These are phyloP conservation scores for Caloboletus inedulis DNA, from an alignment of 1,284 basidiomycete genomes.

Conservation along the genomic window DNA sequence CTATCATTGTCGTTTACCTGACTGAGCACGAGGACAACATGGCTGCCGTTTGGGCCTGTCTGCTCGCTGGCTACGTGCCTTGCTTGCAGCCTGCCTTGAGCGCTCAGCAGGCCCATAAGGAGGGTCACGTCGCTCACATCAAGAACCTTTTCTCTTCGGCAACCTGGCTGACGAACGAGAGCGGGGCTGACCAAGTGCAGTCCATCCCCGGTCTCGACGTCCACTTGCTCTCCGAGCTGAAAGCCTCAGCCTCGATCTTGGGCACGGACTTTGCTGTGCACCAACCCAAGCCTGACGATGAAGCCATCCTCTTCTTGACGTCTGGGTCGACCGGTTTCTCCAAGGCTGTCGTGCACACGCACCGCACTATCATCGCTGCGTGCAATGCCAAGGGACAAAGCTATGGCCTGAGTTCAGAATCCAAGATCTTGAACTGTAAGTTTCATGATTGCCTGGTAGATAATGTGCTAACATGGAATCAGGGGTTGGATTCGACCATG, in stretches of 20 bases:
- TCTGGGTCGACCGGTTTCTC: conserved; percentile 31
- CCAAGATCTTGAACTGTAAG: conserved; percentile 32
- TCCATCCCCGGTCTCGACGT: conserved; percentile 31
- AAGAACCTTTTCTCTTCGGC: conserved; percentile 29
- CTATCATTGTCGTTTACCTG: conserved; percentile 30
- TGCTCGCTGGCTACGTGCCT: conserved; percentile 29
- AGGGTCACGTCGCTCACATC: conserved; percentile 29
- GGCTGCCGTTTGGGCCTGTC: conserved; percentile 33
- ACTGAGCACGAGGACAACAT: conserved; percentile 35
- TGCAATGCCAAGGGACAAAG: conserved; percentile 25
- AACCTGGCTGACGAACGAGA: conserved; percentile 32
- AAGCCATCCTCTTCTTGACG: conserved; percentile 28
- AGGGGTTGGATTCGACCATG: conserved; percentile 40
- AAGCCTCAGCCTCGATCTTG: neutral
- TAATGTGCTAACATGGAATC: conserved; percentile 5
- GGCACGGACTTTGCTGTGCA: conserved; percentile 16
- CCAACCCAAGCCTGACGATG: conserved; percentile 23
- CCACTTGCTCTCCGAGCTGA: conserved; percentile 27
- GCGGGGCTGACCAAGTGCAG: conserved; percentile 28
- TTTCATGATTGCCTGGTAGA: neutral
- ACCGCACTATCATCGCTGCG: conserved; percentile 25
- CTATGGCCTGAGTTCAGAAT: conserved; percentile 26
- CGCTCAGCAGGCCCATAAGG: conserved; percentile 34
- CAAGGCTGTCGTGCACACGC: conserved; percentile 28
- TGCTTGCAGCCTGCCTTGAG: conserved; percentile 33